Conservation (phyloP, 2,329 filamentous ascomycete genomes). For the Alternaria novae-zelandiae region DNA sequence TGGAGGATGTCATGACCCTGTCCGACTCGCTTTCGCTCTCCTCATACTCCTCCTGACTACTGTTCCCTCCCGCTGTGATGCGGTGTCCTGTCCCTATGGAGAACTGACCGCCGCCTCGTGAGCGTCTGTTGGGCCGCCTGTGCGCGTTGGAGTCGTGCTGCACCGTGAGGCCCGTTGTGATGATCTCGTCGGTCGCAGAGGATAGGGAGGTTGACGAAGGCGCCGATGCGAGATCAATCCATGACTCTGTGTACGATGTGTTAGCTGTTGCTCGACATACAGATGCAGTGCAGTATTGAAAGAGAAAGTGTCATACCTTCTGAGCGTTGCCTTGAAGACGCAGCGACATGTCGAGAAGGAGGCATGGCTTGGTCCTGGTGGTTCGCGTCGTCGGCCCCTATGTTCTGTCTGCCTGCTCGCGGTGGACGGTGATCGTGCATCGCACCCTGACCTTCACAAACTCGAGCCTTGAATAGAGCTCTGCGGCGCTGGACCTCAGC, state of each 20-base stretch:
- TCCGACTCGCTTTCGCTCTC: slow-evolving; percentile 93
- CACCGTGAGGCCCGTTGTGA: slow-evolving; percentile 84
- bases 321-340: slow-evolving; percentile 34
- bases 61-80: slow-evolving; percentile 64
- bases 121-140: slow-evolving; percentile 62
- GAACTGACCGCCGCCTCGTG: slow-evolving; percentile 36
- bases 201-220: slow-evolving; percentile 93
- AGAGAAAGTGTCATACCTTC: slow-evolving; percentile 28
- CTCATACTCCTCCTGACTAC: slow-evolving; percentile 93
- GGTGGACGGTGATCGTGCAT: slow-evolving; percentile 40
- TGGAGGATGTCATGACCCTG: slow-evolving; percentile 68
- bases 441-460: not conserved
- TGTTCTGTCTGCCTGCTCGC: slow-evolving; percentile 28
- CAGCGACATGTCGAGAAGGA: slow-evolving; percentile 20
- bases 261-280: slow-evolving; percentile 16
- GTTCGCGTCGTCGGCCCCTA: slow-evolving; percentile 21
- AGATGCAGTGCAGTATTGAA: not conserved
- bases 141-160: slow-evolving; percentile 68
- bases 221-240: slow-evolving; percentile 92
- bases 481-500: not conserved
- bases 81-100: slow-evolving; percentile 46
- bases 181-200: slow-evolving; percentile 82
- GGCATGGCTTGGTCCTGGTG: slow-evolving; percentile 29
- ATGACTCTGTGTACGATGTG: slow-evolving; percentile 73
- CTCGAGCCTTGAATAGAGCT: not conserved